Base-by-base conservation (phyloP, 2,329 filamentous ascomycete species). In the Cercospora sp. region DNA sequence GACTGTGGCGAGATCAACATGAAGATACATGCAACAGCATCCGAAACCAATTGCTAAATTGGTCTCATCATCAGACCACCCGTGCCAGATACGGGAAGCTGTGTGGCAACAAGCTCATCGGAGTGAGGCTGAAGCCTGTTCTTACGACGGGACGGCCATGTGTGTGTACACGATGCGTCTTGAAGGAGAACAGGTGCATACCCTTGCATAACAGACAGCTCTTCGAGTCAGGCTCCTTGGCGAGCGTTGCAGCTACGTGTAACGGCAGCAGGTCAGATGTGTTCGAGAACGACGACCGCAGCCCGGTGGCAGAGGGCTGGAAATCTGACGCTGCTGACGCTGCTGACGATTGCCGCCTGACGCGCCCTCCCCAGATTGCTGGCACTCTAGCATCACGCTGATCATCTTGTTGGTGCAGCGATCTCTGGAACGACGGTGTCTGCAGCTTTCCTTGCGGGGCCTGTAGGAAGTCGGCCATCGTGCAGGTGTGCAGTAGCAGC, bases 351-450 rank as follows among this genome's bases (percentile, higher is more conserved):
- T 40, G 36, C 36, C 36, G 36, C 36, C 36, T 40, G 36, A 40
- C 36, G 36, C 36, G 36, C 36, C 36, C 36, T 40, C 36, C 36
- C 48, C 48, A 53, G 48, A 53, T 53, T 53, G 48, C 48, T 53
- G 48, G 48, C 18, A 53, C 18, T 53, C 48, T n/a, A 23, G 48
- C 48, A 23, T 53, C 23, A 10, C 57, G 57, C 30, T 33, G 16
- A n/a, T 33, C 57, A 40, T 13, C 2, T 18, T 31, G 16, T 40
- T 33, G 16, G 28, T 28, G 23, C 55, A 58, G 18, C 48, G 48
- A 58, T 31, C n/a, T 31, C 28, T 58, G 55, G 20, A 36, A 60
- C 57, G 30, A 60, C 30, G 58, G 58, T 60, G 58, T 60, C 31
- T 33, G 58, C 58, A 60, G 28, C n/a, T 33, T 20, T 8, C 9